Conservation (phyloP, 2,329 filamentous ascomycete species). For the Fusarium udum region DNA sequence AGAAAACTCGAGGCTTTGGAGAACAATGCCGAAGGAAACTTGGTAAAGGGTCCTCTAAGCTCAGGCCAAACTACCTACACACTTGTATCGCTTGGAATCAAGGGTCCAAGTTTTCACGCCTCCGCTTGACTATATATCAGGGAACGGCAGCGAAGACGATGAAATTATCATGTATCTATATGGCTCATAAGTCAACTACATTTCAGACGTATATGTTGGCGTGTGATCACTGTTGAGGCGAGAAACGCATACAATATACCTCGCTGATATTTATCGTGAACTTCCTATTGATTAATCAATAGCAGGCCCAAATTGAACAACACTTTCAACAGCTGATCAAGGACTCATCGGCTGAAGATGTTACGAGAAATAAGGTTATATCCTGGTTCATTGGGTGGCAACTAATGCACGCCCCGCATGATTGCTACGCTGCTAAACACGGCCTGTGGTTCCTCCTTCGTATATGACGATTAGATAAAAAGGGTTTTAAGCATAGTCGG, state of each 20-base stretch:
- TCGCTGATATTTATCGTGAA: background rate
- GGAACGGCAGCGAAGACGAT: too few species aligned
- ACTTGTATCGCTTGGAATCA: background rate
- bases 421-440: background rate
- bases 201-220: too few species aligned
- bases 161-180: background rate
- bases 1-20: background rate
- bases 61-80: background rate
- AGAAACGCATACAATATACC: too few species aligned
- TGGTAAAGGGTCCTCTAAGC: background rate
- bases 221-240: accelerated
- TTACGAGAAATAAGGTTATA: background rate
- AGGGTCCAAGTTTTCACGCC: background rate
- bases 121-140: background rate
- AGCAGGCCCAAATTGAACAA: too few species aligned
- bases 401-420: background rate
- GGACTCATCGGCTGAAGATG: background rate
- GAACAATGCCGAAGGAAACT: background rate
- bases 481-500: background rate
- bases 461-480: background rate
- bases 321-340: background rate
- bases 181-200: accelerated
- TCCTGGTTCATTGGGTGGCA: background rate
- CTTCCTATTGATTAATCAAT: too few species aligned
- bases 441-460: background rate